Conservation (phyloP, 2,329 filamentous ascomycete genomes). For the Alternaria infectoria region DNA sequence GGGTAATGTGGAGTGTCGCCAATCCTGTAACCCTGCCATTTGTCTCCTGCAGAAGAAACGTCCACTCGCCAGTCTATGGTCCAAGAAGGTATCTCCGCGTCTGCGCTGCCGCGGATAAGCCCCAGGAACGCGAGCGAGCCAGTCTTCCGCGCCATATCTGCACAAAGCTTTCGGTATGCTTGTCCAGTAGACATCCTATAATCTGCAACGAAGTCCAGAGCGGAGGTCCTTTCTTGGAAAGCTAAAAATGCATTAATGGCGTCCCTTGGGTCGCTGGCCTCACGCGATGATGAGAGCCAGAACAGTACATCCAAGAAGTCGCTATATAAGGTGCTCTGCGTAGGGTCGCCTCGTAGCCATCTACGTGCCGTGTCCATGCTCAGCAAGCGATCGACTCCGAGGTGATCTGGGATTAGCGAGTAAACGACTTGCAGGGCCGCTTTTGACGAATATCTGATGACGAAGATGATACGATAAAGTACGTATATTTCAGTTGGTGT, state of each 20-base stretch:
- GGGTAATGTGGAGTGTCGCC: not conserved
- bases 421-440: not conserved
- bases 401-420: not conserved
- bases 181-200: not conserved
- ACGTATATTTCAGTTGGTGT: not conserved
- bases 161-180: not conserved
- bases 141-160: not conserved
- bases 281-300: not conserved
- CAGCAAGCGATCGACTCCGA: not conserved
- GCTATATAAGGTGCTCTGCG: not conserved
- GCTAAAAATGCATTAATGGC: not conserved
- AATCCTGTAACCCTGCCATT: not conserved
- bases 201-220: not conserved
- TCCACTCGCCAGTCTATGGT: not conserved
- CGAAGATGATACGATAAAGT: not conserved
- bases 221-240: not conserved
- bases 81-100: not conserved
- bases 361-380: not conserved
- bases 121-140: not conserved
- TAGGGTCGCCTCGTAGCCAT: not conserved
- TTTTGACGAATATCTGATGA: not conserved
- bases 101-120: not conserved
- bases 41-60: not conserved
- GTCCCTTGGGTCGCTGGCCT: not conserved
- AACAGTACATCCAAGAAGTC: not conserved